Conservation (phyloP, 495 filamentous ascomycete genomes). For the Sphaerosporella brunnea region DNA sequence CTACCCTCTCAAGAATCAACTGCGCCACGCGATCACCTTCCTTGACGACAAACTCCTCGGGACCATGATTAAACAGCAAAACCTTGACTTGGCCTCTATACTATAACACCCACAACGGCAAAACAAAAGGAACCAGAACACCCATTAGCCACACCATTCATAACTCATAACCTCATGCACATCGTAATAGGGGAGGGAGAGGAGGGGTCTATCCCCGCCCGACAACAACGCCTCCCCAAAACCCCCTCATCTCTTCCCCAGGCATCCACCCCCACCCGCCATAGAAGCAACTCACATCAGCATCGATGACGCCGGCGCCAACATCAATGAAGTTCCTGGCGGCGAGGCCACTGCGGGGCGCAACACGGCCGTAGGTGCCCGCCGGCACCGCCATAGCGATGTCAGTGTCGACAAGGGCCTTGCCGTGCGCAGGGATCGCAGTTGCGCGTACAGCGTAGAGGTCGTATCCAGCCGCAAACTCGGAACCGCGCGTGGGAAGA, state of each 20-base stretch:
- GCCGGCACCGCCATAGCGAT: slow-evolving; percentile 73
- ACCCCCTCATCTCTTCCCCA: no score
- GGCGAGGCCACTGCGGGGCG: slow-evolving; percentile 80
- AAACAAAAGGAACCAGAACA: no score
- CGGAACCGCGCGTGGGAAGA: slow-evolving; percentile 71
- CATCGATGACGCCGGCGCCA: slow-evolving; percentile 90
- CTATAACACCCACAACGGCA: no score
- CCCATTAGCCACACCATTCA: no score
- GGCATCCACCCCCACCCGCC: no score
- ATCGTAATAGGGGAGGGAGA: no score
- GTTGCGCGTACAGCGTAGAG: slow-evolving; percentile 55
- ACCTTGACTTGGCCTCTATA: slow-evolving; percentile 90
- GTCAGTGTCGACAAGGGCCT: slow-evolving; percentile 74
- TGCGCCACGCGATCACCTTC: slow-evolving; percentile 83
- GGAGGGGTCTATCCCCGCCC: no score
- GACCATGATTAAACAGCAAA: slow-evolving; percentile 78
- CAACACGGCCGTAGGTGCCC: slow-evolving; percentile 80
- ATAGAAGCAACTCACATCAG: slow-evolving; percentile 39
- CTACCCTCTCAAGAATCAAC: slow-evolving; percentile 67
- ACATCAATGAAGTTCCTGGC: slow-evolving; percentile 88
- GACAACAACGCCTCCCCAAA: no score
- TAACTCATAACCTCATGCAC: no score
- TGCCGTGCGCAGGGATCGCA: slow-evolving; percentile 61
- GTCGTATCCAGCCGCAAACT: slow-evolving; percentile 86
- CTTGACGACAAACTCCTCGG: slow-evolving; percentile 63